These are phyloP conservation scores for Psilocybe azurescens DNA, from an alignment of 768 basidiomycete genomes.

Conservation along the genomic window DNA sequence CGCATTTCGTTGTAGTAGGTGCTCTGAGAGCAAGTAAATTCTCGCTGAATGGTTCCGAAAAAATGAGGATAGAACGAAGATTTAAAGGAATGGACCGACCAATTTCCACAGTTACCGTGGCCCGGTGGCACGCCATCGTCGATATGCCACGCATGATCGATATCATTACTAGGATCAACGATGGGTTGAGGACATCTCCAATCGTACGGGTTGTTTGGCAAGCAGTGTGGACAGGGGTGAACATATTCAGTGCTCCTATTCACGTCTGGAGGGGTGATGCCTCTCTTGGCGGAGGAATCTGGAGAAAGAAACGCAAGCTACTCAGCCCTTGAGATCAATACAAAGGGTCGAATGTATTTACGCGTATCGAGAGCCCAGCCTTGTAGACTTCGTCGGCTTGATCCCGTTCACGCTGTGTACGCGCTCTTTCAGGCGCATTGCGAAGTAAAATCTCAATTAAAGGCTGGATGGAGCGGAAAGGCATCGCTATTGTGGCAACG, in stretches of 20 bases:
- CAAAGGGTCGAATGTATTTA: conserved; percentile 36
- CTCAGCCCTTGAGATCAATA: background rate
- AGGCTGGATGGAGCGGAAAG: conserved; percentile 75
- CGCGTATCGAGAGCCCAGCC: conserved; percentile 64
- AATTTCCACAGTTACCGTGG: conserved; percentile 82
- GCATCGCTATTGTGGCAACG: conserved; percentile 67
- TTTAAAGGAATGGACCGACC: conserved; percentile 47
- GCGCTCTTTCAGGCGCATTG: conserved; percentile 68
- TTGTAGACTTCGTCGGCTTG: conserved; percentile 87
- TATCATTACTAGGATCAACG: conserved; percentile 68
- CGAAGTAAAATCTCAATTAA: conserved; percentile 76
- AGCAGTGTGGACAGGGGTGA: conserved; percentile 83
- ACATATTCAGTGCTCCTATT: conserved; percentile 68
- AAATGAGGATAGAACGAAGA: background rate
- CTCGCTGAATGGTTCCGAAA: conserved; percentile 51
- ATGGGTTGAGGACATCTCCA: conserved; percentile 87
- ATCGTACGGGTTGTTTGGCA: conserved; percentile 69
- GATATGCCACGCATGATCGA: conserved; percentile 76
- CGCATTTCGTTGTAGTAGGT: conserved; percentile 82
- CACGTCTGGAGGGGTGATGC: conserved; percentile 78
- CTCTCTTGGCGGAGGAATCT: conserved; percentile 82
- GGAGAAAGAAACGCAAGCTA: conserved; percentile 13
- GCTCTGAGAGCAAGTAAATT: conserved; percentile 74
- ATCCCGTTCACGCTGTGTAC: conserved; percentile 70
- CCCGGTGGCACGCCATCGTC: conserved; percentile 83